Evolutionary conservation across 345 rosid genomes (phyloP), one percentile per base, ranked within the genome.

Genomic region (Chamaenerion angustifolium): DNA sequence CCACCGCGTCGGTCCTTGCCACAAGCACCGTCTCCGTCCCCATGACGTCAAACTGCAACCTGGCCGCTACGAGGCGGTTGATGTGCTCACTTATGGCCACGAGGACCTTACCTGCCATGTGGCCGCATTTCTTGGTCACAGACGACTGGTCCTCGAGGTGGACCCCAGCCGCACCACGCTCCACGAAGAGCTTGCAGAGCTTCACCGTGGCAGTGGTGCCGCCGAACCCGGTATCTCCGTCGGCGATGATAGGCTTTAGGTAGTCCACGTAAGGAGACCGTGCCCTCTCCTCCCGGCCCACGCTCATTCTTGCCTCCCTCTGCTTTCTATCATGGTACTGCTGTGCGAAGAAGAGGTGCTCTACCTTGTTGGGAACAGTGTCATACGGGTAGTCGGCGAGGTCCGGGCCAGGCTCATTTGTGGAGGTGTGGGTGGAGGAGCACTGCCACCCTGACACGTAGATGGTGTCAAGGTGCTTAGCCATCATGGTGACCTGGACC

Each of bases 361-460:
- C 95, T 0, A 93, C 99, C 52, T 88, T 85, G 76, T 88, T 93
- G 0, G 96, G 96, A 56, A 93, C 94, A 8, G 99, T 93, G 60
- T 93, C 95, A 10, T 85, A 85, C 0, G 95, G 99, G 49, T 93
- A 93, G 45, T 88, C 99, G 9, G 96, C 94, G n/a, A 82, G 96
- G 69, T 85, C 94, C 0, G 99, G 99, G 16, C 95, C 99, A 2
- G 96, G 99, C 62, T 88, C 96, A 14, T 88, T 88, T 58, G 95
- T 80, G 51, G 71, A 57, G 16, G 95, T 85, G 69, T 88, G 95
- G 10, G 95, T 93, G n/a, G 99, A 93, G 11, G 95, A 93, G 71
- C 99, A 93, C 58, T 93, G 95, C 96, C 99, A 93, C 19, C 99
- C 99, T 4, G 96, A 92, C 57, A 92, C 94, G 18, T 88, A 88